phyloP scores from a whole-genome alignment of 768 basidiomycete genomes.

The Mycena crocata region DNA sequence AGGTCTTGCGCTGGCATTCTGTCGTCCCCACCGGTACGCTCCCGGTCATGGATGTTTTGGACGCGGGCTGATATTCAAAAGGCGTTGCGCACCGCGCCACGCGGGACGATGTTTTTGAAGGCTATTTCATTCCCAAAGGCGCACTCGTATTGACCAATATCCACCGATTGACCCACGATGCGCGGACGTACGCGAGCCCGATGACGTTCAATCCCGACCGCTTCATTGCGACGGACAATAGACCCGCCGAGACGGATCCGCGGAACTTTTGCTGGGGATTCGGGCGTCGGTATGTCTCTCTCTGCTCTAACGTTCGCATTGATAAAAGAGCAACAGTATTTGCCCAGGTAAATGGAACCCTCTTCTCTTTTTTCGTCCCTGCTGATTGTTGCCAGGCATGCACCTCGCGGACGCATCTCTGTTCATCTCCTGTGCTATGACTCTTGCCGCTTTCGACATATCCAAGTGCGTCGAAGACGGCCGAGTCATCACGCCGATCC shows the following conservation, averaged over 20 bases:
- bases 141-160: conserved; percentile 64
- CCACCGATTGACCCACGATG: conserved; percentile 60
- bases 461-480: conserved; percentile 59
- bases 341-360: conserved; percentile 56
- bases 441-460: conserved; percentile 65
- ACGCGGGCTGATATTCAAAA: conserved; percentile 33
- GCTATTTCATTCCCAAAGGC: conserved; percentile 72
- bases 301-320: neutral
- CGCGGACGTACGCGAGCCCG: conserved; percentile 64
- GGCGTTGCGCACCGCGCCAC: conserved; percentile 66
- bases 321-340: conserved; percentile 43
- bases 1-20: conserved; percentile 57
- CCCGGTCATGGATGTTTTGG: conserved; percentile 17
- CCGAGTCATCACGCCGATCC: conserved; percentile 59
- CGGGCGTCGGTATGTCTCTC: conserved; percentile 64
- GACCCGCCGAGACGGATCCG: conserved; percentile 64
- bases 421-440: conserved; percentile 64
- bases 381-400: conserved; percentile 49
- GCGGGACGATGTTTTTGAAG: conserved; percentile 72
- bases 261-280: conserved; percentile 76
- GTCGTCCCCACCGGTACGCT: conserved; percentile 57
- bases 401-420: conserved; percentile 67
- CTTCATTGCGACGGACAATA: conserved; percentile 59
- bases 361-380: neutral
- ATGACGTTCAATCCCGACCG: conserved; percentile 70